Conservation (phyloP, 2,329 filamentous ascomycete species). For the Aspergillus brasiliensis region DNA sequence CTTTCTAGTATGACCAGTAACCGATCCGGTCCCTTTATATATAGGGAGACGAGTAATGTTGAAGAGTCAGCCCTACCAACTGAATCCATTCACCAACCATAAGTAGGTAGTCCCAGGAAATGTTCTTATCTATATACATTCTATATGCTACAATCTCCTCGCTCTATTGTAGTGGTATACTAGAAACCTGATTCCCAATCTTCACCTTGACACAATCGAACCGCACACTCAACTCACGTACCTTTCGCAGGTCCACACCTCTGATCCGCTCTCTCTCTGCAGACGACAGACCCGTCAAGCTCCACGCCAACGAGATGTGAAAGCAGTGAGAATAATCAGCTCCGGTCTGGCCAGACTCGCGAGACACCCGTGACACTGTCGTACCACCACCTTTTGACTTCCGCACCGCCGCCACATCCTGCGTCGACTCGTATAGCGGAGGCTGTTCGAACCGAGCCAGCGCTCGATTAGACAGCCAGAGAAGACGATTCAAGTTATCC, state of each 20-base stretch:
- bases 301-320: constrained; percentile 91
- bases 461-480: constrained; percentile 67
- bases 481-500: constrained; percentile 62
- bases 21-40: too few species aligned
- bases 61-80: too few species aligned
- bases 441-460: constrained; percentile 66
- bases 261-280: constrained; percentile 41
- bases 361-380: background rate
- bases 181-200: constrained; percentile 68
- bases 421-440: constrained; percentile 60
- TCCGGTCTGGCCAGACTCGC: constrained; percentile 11
- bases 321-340: constrained; percentile 63
- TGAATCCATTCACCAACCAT: too few species aligned
- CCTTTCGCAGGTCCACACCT: constrained; percentile 25
- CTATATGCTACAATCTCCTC: background rate
- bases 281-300: constrained; percentile 56
- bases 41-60: too few species aligned
- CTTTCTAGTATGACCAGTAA: too few species aligned
- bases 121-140: background rate
- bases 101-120: too few species aligned
- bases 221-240: constrained; percentile 51
- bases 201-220: constrained; percentile 71
- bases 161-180: constrained; percentile 25
- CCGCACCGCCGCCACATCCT: background rate
- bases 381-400: background rate